A percentile compares a stretch with the other conserved stretches of the same genome.
Conservation (phyloP, 345 rosid genomes). For the Eucalyptus sideroxylon region DNA sequence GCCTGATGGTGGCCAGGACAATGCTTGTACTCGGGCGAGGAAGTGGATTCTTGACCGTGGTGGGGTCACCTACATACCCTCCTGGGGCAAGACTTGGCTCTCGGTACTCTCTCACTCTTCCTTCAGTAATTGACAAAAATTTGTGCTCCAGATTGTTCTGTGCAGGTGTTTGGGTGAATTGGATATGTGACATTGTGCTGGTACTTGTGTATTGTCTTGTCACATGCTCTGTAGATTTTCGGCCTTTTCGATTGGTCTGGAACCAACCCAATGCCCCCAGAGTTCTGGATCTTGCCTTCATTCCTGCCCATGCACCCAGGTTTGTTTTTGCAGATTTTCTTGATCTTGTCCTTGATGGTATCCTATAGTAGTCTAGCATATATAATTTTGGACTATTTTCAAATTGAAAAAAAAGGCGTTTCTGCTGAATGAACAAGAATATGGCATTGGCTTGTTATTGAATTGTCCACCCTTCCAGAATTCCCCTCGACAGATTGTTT, state of each 20-base stretch:
- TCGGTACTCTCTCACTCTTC: not conserved
- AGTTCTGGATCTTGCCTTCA: slow-evolving; percentile 18
- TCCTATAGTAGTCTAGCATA: not conserved
- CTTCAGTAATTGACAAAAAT: not conserved
- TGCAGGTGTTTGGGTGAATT: not conserved
- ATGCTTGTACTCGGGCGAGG: slow-evolving; percentile 12
- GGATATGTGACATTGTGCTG: not conserved
- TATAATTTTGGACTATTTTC: not conserved
- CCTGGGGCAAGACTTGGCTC: slow-evolving; percentile 33
- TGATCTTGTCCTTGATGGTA: not conserved
- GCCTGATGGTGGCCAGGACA: slow-evolving; percentile 8
- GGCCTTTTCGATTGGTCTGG: slow-evolving; percentile 13
- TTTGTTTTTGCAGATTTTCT: not conserved
- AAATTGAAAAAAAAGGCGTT: not conserved
- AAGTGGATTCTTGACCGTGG: slow-evolving; percentile 20
- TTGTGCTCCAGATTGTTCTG: not conserved
- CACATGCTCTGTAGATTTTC: not conserved
- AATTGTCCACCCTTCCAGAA: not conserved
- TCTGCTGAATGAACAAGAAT: not conserved
- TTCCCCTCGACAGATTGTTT: not conserved
- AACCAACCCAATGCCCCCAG: slow-evolving; percentile 17
- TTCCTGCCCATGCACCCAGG: slow-evolving; percentile 20
- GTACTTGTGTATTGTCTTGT: not conserved
- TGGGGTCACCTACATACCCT: slow-evolving; percentile 10
- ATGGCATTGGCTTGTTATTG: not conserved